Conservation (phyloP, 2,329 filamentous ascomycete genomes). For the Fusarium sp. region DNA sequence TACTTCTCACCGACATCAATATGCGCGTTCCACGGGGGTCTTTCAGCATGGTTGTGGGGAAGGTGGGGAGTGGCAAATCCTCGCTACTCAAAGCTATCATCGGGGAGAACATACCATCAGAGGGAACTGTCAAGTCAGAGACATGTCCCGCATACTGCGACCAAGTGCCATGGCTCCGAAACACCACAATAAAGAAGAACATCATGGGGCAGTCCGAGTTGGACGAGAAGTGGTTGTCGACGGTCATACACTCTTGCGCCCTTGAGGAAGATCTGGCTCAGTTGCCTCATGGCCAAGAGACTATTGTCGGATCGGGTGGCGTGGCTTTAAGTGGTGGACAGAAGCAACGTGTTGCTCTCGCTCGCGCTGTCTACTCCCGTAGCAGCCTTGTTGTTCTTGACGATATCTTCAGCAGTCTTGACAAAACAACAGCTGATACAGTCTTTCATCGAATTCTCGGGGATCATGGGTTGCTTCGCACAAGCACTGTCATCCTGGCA, state of each 20-base stretch:
- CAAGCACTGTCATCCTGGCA: slow-evolving; percentile 48
- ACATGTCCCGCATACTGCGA: slow-evolving; percentile 55
- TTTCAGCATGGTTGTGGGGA: slow-evolving; percentile 54
- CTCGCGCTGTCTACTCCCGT: slow-evolving; percentile 58
- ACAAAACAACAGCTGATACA: slow-evolving; percentile 55
- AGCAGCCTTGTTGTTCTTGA: slow-evolving; percentile 57
- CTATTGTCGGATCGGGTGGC: slow-evolving; percentile 55
- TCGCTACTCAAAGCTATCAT: slow-evolving; percentile 53
- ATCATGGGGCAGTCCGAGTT: slow-evolving; percentile 49
- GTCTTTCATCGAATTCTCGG: slow-evolving; percentile 58
- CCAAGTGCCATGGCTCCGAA: slow-evolving; percentile 58
- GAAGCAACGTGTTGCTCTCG: slow-evolving; percentile 56
- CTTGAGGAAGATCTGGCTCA: slow-evolving; percentile 52
- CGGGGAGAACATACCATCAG: slow-evolving; percentile 48
- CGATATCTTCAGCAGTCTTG: slow-evolving; percentile 59
- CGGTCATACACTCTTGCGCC: slow-evolving; percentile 50
- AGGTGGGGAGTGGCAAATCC: slow-evolving; percentile 59
- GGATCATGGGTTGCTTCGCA: slow-evolving; percentile 54
- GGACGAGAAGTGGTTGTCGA: slow-evolving; percentile 46
- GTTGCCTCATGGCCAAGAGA: slow-evolving; percentile 48
- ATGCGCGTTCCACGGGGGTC: slow-evolving; percentile 32
- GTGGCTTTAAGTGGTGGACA: slow-evolving; percentile 58
- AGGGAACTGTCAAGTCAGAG: slow-evolving; percentile 44
- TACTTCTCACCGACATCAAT: slow-evolving; percentile 44
- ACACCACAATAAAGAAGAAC: slow-evolving; percentile 53